These are phyloP conservation scores for Pseudogymnoascus sp. DNA, from an alignment of 2,329 filamentous ascomycete genomes.

Conservation along the genomic window DNA sequence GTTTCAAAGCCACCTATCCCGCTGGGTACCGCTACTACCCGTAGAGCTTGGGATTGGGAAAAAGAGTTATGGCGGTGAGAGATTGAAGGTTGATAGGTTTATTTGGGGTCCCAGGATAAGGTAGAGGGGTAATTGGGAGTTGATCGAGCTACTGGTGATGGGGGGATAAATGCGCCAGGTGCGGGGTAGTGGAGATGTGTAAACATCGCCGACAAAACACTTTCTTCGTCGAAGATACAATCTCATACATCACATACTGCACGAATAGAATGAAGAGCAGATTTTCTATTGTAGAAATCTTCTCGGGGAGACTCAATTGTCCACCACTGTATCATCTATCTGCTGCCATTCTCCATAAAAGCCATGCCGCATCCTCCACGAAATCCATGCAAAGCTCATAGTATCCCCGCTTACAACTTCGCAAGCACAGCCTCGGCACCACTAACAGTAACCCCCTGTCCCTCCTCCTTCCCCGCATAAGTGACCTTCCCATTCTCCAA, in stretches of 20 bases:
- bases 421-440: conserved; percentile 26
- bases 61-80: neutral
- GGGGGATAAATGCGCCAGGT: neutral
- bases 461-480: conserved; percentile 56
- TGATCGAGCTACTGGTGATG: neutral
- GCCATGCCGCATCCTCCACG: neutral
- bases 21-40: neutral
- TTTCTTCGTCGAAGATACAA: neutral
- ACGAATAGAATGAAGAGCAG: neutral
- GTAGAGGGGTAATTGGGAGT: neutral
- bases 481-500: conserved; percentile 60
- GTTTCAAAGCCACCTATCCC: neutral
- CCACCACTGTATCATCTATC: neutral
- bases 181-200: neutral
- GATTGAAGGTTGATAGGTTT: neutral
- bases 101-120: neutral
- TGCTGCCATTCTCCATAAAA: neutral
- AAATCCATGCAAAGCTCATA: neutral
- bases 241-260: neutral
- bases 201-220: neutral
- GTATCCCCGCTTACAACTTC: neutral
- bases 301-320: neutral
- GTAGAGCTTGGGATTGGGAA: neutral
- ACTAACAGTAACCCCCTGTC: conserved; percentile 24
- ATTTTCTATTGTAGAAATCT: neutral